These are phyloP conservation scores for Penicillium goetzii DNA, from an alignment of 495 filamentous ascomycete genomes.

Conservation along the genomic window DNA sequence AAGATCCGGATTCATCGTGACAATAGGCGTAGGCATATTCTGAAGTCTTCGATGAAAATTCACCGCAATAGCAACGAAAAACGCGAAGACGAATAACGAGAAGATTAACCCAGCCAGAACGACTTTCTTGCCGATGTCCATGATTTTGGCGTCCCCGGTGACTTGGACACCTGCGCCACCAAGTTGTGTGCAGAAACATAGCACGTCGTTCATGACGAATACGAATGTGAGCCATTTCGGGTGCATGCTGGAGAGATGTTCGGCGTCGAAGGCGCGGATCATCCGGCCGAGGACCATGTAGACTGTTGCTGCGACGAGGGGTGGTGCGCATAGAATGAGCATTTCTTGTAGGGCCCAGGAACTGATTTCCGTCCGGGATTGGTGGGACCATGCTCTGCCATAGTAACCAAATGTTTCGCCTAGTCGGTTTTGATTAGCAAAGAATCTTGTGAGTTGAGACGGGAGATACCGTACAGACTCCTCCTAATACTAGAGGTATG, in stretches of 20 bases:
- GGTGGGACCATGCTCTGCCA: conserved; percentile 46
- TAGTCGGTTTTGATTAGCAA: conserved; percentile 16
- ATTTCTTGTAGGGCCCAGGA: conserved; percentile 49
- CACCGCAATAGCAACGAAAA: conserved; percentile 34
- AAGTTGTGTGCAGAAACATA: conserved; percentile 41
- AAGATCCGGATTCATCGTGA: conserved; percentile 19
- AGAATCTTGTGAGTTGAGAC: neutral
- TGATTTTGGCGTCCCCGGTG: conserved; percentile 34
- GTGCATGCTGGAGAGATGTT: conserved; percentile 38
- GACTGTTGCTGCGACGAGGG: conserved; percentile 58
- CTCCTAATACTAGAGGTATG: conserved; percentile 59
- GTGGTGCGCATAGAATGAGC: conserved; percentile 49
- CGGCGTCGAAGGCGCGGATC: conserved; percentile 53
- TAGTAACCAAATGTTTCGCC: conserved; percentile 55
- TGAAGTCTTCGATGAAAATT: conserved; percentile 31
- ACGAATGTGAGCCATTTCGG: conserved; percentile 34
- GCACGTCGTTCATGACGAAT: conserved; percentile 45
- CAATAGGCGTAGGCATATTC: conserved; percentile 16
- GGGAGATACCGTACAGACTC: conserved; percentile 50
- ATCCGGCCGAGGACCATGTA: conserved; percentile 63
- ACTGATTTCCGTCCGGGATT: conserved; percentile 28
- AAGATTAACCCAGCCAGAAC: conserved; percentile 41
- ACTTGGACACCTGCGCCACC: conserved; percentile 49
- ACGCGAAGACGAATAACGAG: conserved; percentile 35
- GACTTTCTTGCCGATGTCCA: conserved; percentile 40